These are phyloP conservation scores for Durotheca rogersii DNA, from an alignment of 495 filamentous ascomycete species.

Conservation along the genomic window DNA sequence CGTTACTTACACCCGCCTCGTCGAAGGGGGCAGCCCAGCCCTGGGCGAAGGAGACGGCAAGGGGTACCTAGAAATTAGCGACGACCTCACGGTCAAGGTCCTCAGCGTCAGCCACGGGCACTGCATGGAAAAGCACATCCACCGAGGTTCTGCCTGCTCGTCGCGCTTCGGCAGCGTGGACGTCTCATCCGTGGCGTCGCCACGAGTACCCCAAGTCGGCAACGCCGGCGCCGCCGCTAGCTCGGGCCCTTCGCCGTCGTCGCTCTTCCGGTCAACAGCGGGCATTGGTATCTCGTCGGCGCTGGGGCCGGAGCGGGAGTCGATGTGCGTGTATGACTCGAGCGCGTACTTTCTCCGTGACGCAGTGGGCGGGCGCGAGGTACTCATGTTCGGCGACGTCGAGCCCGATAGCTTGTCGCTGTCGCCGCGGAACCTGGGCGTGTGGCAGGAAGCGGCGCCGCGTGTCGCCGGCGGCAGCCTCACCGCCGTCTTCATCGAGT, in stretches of 20 bases:
- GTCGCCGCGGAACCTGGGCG: slow-evolving; percentile 70
- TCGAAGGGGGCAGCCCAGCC: slow-evolving; percentile 81
- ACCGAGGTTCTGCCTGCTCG: slow-evolving; percentile 54
- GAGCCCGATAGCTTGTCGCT: slow-evolving; percentile 86
- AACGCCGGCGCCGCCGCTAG: slow-evolving; percentile 21
- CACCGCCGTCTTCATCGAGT: slow-evolving; percentile 88
- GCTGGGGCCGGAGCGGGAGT: slow-evolving; percentile 39
- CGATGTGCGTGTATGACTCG: slow-evolving; percentile 70
- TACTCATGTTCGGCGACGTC: slow-evolving; percentile 93
- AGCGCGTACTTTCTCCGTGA: slow-evolving; percentile 90
- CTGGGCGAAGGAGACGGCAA: slow-evolving; percentile 70
- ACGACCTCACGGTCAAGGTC: slow-evolving; percentile 75
- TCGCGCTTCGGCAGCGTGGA: slow-evolving; percentile 46
- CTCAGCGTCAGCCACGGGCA: slow-evolving; percentile 83
- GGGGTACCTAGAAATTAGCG: slow-evolving; percentile 82
- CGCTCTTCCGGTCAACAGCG: slow-evolving; percentile 21
- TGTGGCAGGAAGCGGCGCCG: slow-evolving; percentile 84
- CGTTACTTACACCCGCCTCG: slow-evolving; percentile 83
- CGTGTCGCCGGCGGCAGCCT: slow-evolving; percentile 71
- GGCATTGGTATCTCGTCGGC: slow-evolving; percentile 24
- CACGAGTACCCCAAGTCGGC: slow-evolving; percentile 17
- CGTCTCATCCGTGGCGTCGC: slow-evolving; percentile 15
- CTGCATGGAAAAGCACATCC: slow-evolving; percentile 71
- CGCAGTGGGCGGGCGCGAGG: slow-evolving; percentile 63
- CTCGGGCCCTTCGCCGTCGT: slow-evolving; percentile 28